phyloP scores from a whole-genome alignment of 768 basidiomycete genomes.

The Termitomyces sp. region DNA sequence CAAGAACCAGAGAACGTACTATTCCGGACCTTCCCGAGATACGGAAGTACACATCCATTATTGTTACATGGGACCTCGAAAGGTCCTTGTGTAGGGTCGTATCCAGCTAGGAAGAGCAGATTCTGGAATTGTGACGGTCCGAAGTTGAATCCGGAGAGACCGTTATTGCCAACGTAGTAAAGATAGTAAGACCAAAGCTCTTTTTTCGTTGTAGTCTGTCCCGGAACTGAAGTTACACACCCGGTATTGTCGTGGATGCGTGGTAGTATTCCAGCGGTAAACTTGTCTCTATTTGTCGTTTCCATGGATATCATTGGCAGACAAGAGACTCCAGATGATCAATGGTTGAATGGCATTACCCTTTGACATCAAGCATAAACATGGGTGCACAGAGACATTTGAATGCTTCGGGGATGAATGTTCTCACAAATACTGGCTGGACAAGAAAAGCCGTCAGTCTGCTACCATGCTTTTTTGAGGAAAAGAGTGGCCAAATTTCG shows the following conservation, averaged over 20 bases:
- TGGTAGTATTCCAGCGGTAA: background rate
- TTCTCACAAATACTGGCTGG: too few relatives aligned
- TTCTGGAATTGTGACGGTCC: constrained; percentile 76
- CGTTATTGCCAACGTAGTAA: constrained; percentile 63
- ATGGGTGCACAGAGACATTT: too few relatives aligned
- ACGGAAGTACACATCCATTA: constrained; percentile 59
- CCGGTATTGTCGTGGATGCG: background rate
- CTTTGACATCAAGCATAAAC: too few relatives aligned
- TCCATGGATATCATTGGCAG: background rate
- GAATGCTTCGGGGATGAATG: too few relatives aligned
- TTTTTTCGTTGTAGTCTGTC: constrained; percentile 34
- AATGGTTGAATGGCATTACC: too few relatives aligned
- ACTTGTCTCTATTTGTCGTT: background rate
- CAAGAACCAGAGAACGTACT: constrained; percentile 31
- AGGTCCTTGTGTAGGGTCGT: constrained; percentile 55
- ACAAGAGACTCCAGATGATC: background rate
- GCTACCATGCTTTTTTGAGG: too few relatives aligned
- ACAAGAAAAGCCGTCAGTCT: too few relatives aligned
- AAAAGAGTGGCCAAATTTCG: too few relatives aligned
- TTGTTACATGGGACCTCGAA: constrained; percentile 45
- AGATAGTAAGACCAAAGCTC: constrained; percentile 60
- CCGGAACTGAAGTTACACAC: background rate
- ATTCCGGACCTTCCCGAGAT: constrained; percentile 54
- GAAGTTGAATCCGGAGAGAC: constrained; percentile 64
- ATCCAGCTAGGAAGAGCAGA: constrained; percentile 65